Base-by-base conservation (phyloP, 148 eudicot genomes). In the Nepenthes gracilis region DNA sequence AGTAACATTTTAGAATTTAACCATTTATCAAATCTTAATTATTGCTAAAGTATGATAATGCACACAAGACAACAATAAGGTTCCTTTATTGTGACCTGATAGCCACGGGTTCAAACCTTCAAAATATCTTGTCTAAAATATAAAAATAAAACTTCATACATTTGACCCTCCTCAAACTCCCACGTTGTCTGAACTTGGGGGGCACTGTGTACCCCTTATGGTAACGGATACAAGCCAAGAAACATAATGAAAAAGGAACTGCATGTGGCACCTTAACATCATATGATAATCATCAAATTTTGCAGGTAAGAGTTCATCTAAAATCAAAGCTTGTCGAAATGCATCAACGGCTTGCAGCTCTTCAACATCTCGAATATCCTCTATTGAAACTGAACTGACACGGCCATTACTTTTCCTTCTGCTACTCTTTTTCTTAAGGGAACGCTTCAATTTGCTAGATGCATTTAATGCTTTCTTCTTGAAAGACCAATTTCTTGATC, bases 391-490 rank as follows among this genome's bases (percentile, higher is more conserved):
- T 15, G 95, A 84, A 75, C 95, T 90, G 63, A 90, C 85, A 74
- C 95, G 84, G 10, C 87, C 89, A 64, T 90, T 88, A 75, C 94
- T 86, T 71, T 86, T 90, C 64, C 94, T 82, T 76, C 97, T 83
- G 67, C 75, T 77, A 68, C 95, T 74, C 81, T 83, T 90, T 75
- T 81, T 90, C 80, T 80, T 90, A 12, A 90, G 88, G 33, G 97
- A 90, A 71, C 85, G 89, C 72, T 78, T 90, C 67, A 90, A 76
- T 63, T 87, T 90, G 12, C 88, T 77, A 9, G 97, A 90, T 61
- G 97, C 97, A 77, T 87, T 90, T 23, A 90, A 49, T 67, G 97
- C 97, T 70, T 87, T 90, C 85, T 85, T 90, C 71, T 90, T 90
- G 70, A 90, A 60, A 14, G 89, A 72, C 73, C 97, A 82, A 71